Conservation (phyloP, 345 rosid genomes). For the Cardamine chenopodiifolia region DNA sequence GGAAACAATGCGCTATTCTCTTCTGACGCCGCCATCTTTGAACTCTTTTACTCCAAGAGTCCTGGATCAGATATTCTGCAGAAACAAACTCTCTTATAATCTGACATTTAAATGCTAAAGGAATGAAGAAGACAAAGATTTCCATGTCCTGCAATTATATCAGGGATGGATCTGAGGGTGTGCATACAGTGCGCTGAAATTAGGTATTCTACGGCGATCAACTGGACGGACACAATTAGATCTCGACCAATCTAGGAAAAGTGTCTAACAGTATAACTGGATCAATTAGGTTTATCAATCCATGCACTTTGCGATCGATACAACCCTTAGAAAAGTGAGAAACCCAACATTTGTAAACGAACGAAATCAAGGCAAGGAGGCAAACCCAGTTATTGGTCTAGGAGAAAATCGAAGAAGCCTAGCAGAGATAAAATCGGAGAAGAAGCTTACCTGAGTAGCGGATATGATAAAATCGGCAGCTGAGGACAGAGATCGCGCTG, state of each 20-base stretch:
- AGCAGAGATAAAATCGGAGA: background rate
- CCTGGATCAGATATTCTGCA: conserved; percentile 31
- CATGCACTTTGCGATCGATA: background rate
- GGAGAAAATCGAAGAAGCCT: conserved; percentile 18
- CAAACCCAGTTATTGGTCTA: background rate
- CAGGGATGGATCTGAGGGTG: conserved; percentile 31
- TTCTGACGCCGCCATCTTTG: conserved; percentile 82
- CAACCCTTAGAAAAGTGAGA: background rate
- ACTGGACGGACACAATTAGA: conserved; percentile 16
- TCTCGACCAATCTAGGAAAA: background rate
- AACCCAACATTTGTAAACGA: background rate
- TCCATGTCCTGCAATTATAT: conserved; percentile 9
- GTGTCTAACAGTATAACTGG: background rate
- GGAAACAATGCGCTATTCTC: conserved; percentile 91
- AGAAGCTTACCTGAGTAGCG: conserved; percentile 25
- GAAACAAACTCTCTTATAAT: conserved; percentile 12
- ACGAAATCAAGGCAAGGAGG: background rate
- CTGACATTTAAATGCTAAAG: background rate
- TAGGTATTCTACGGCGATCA: conserved; percentile 26
- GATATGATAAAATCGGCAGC: conserved; percentile 11
- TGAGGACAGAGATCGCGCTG: conserved; percentile 21
- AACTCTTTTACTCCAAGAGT: conserved; percentile 40
- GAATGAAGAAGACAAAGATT: background rate
- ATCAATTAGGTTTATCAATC: background rate
- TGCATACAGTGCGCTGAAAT: too few species aligned